These are phyloP conservation scores for Oryza officinalis DNA, from an alignment of 176 grass and related monocot species.

Conservation along the genomic window DNA sequence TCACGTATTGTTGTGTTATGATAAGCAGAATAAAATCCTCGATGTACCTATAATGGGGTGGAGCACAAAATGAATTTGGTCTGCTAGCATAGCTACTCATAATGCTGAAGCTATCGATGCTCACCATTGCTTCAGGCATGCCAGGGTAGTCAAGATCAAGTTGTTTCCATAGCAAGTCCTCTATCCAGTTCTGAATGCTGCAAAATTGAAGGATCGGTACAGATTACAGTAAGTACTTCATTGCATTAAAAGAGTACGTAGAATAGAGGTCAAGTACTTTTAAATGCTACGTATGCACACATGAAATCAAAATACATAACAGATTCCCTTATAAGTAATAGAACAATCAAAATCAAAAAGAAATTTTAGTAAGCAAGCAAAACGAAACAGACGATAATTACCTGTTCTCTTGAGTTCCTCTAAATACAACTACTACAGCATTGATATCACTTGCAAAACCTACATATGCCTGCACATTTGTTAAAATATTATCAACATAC, in stretches of 20 bases:
- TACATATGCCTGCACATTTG: constrained; percentile 75
- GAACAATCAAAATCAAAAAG: background rate
- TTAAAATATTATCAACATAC: background rate
- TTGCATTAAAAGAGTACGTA: constrained; percentile 15
- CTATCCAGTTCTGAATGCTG: constrained; percentile 93
- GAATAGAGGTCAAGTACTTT: background rate
- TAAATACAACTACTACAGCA: constrained; percentile 74
- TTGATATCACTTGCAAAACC: constrained; percentile 88
- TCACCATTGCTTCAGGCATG: constrained; percentile 86
- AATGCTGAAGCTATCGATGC: constrained; percentile 21
- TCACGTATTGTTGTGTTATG: constrained; percentile 73
- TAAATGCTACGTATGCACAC: background rate
- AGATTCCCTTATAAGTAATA: background rate
- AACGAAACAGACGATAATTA: constrained; percentile 17
- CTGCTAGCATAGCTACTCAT: background rate
- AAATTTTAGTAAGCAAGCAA: constrained; percentile 9
- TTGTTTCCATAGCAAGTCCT: constrained; percentile 88
- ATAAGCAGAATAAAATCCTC: constrained; percentile 89
- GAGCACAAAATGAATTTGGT: background rate
- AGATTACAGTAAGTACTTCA: background rate
- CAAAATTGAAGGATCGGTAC: constrained; percentile 25
- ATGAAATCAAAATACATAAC: constrained; percentile 4
- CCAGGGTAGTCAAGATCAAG: constrained; percentile 92
- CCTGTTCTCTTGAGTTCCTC: constrained; percentile 98
- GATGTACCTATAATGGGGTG: constrained; percentile 62